Evolutionary conservation across 2,329 filamentous ascomycete genomes (phyloP).

Genomic region (Colletotrichum brevisporum): DNA sequence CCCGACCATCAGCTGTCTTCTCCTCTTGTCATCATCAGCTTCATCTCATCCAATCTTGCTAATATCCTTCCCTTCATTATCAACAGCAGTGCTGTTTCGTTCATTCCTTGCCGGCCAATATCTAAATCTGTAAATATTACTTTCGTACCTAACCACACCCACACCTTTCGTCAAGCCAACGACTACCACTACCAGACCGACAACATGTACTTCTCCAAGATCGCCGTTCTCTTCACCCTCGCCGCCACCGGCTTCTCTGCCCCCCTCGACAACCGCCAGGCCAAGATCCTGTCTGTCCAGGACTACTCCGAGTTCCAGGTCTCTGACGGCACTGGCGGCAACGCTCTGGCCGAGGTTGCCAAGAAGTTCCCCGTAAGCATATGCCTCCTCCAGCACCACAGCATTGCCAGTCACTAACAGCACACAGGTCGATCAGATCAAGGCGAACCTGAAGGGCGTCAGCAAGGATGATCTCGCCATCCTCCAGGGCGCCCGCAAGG

Average conservation of each 20-base stretch:
- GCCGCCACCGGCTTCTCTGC: slow-evolving; percentile 51
- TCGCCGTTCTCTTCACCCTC: slow-evolving; percentile 53
- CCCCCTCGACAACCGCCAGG: slow-evolving; percentile 43
- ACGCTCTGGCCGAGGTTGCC: slow-evolving; percentile 67
- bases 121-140: slow-evolving; percentile 32
- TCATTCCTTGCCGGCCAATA: slow-evolving; percentile 27
- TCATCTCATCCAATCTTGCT: slow-evolving; percentile 28
- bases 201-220: slow-evolving; percentile 57
- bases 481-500: slow-evolving; percentile 62
- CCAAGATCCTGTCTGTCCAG: slow-evolving; percentile 34
- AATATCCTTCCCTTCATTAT: slow-evolving; percentile 23
- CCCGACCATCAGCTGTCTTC: not conserved
- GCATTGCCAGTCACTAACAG: not conserved
- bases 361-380: slow-evolving; percentile 65
- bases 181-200: slow-evolving; percentile 39
- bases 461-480: slow-evolving; percentile 63
- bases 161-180: slow-evolving; percentile 19
- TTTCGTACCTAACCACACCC: slow-evolving; percentile 16
- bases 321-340: slow-evolving; percentile 64
- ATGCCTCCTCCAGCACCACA: too few species aligned
- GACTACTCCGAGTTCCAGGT: slow-evolving; percentile 56
- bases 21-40: slow-evolving; percentile 22
- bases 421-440: slow-evolving; percentile 31
- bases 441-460: slow-evolving; percentile 60
- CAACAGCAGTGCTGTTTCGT: slow-evolving; percentile 33